Conservation (phyloP, 1,284 basidiomycete genomes). For the Trichosporon asahii region DNA sequence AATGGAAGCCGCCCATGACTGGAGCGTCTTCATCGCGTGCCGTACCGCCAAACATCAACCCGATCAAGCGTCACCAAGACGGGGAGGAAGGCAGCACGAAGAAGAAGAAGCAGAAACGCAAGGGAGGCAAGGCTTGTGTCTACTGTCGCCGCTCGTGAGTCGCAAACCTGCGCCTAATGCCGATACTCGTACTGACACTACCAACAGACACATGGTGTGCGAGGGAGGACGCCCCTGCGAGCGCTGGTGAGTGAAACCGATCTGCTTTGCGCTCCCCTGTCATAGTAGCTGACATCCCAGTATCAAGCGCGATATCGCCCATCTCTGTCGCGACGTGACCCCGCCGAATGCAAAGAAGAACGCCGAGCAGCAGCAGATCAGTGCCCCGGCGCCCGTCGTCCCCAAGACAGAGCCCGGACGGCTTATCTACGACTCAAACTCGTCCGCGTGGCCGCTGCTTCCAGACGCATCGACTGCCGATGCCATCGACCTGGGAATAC, state of each 20-base stretch:
- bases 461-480: conserved; percentile 29
- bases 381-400: conserved; percentile 6
- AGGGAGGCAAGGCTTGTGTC: conserved; percentile 71
- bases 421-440: conserved; percentile 18
- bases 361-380: conserved; percentile 19
- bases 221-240: conserved; percentile 80
- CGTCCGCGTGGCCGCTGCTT: conserved; percentile 40
- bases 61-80: conserved; percentile 11
- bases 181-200: neutral
- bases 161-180: neutral
- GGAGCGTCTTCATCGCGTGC: conserved; percentile 5
- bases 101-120: conserved; percentile 58
- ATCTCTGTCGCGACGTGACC: conserved; percentile 82
- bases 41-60: neutral
- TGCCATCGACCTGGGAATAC: conserved; percentile 14
- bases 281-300: conserved; percentile 52
- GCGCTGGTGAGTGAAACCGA: conserved; percentile 65
- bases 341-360: conserved; percentile 52
- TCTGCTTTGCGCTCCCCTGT: neutral
- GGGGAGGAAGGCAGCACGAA: conserved; percentile 38
- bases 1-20: conserved; percentile 4
- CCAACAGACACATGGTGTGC: conserved; percentile 66
- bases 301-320: conserved; percentile 86
- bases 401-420: neutral
- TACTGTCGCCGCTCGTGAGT: conserved; percentile 77